Percentiles rank a stretch among this genome's conserved stretches.
Conservation (phyloP, 176 grass and related monocot species). For the Aegilops longissima region DNA sequence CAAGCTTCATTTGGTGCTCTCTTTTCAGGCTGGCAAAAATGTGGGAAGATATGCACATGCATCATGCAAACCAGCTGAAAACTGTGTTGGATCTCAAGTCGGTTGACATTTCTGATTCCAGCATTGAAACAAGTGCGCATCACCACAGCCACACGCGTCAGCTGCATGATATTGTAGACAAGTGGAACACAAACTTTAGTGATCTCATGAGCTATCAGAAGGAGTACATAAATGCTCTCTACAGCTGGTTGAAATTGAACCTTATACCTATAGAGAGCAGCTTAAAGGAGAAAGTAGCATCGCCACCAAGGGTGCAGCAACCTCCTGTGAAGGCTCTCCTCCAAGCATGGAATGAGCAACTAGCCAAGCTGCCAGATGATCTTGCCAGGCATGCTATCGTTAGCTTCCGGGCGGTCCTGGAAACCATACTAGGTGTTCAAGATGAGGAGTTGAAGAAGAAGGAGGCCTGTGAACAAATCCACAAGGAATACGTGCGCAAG, state of each 20-base stretch:
- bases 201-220: slow-evolving; percentile 72
- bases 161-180: slow-evolving; percentile 68
- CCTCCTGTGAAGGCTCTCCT: slow-evolving; percentile 79
- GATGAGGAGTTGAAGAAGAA: slow-evolving; percentile 95
- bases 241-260: slow-evolving; percentile 85
- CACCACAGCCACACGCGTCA: slow-evolving; percentile 81
- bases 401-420: slow-evolving; percentile 79
- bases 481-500: slow-evolving; percentile 65
- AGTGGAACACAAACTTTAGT: slow-evolving; percentile 74
- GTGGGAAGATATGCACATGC: slow-evolving; percentile 81
- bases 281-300: slow-evolving; percentile 92
- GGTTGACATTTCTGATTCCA: slow-evolving; percentile 67
- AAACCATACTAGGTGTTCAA: slow-evolving; percentile 75
- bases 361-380: slow-evolving; percentile 77
- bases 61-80: slow-evolving; percentile 72
- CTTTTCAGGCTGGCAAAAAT: slow-evolving; percentile 86
- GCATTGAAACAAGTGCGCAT: slow-evolving; percentile 68
- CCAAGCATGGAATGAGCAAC: slow-evolving; percentile 75
- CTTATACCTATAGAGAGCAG: slow-evolving; percentile 93
- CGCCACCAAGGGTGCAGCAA: slow-evolving; percentile 65
- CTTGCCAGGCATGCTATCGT: slow-evolving; percentile 68
- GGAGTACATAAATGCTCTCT: slow-evolving; percentile 75
- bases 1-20: slow-evolving; percentile 32
- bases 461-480: slow-evolving; percentile 54
- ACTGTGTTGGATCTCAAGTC: slow-evolving; percentile 64